Evolutionary conservation across 2,329 filamentous ascomycete species (phyloP), one percentile per base, ranked within the genome.

Genomic region (Celoporthe dispersa): DNA sequence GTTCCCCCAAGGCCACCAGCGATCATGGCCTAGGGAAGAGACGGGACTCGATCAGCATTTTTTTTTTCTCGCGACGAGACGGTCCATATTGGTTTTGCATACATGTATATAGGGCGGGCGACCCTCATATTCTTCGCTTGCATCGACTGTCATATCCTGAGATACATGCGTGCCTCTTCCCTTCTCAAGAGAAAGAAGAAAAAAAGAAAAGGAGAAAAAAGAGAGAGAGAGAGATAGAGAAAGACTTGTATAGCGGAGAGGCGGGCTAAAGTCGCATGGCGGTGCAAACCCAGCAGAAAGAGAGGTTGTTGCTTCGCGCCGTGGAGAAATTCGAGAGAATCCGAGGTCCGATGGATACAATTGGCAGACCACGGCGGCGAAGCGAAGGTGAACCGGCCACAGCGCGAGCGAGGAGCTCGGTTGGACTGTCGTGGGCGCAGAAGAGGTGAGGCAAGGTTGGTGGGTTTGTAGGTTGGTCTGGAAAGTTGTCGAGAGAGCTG

Each of bases 1-100:
- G 93, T 94, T 67, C 96, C 96, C 77, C 97, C 96, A 67, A 97
- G 85, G 71, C 95, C 96, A 77, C 96, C 96, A 44, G 96, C 96
- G 77, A 99, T 86, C 94, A 98, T 99, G 79, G 92, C 91, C 94
- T 97, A n/a, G 44, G 76, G 72, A 70, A 68, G 61, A 61, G 73
- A 70, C 65, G 39, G 8, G 12, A 57, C 41, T 57, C 62, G 63
- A 68, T 67, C 65, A 68, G 67, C 44, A 61, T 71, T 62, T 55
- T 68, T 71, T 62, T 55, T 69, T 22, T 44, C 37, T 68, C 66
- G 64, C 70, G 64, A 65, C 65, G 62, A 65, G 28, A 57, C 64
- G 39, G 64, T 16, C 69, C 67, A 51, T 51, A 67, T 62, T 59
- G 71, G 9, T 35, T 33, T 61, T 66, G 81, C 88, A 79, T 80